These are phyloP conservation scores for Zoysia japonica DNA, from an alignment of 176 grass and related monocot species.

Conservation along the genomic window DNA sequence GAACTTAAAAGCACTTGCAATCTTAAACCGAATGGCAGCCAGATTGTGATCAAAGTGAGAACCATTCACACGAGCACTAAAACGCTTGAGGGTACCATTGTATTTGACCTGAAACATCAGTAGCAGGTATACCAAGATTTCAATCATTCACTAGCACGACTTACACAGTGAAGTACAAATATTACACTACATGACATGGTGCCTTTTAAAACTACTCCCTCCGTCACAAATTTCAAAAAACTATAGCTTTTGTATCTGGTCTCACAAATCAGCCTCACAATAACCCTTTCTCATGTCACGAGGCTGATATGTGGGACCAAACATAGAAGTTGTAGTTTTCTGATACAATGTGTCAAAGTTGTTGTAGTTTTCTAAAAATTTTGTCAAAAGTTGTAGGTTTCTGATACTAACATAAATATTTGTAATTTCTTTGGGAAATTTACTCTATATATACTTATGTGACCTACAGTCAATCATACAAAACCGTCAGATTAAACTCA, in stretches of 20 bases:
- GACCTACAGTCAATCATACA: background rate
- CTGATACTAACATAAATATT: background rate
- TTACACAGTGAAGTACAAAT: background rate
- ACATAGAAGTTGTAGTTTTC: too few species aligned
- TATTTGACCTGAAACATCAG: constrained; percentile 74
- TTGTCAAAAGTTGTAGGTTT: background rate
- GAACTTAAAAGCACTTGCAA: constrained; percentile 67
- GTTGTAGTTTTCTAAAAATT: too few species aligned
- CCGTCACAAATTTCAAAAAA: background rate
- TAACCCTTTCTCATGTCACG: too few species aligned
- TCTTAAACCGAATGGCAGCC: constrained; percentile 47
- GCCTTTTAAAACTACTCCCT: background rate
- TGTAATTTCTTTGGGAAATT: too few species aligned
- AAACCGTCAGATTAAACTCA: background rate
- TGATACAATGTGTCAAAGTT: too few species aligned
- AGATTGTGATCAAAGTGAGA: constrained; percentile 44
- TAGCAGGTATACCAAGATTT: background rate
- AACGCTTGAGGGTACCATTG: constrained; percentile 60
- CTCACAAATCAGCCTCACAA: too few species aligned
- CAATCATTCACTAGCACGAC: background rate
- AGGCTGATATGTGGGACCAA: too few species aligned
- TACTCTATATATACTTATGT: background rate
- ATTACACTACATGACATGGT: background rate
- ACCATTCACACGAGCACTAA: constrained; percentile 47
- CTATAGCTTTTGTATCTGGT: too few species aligned